A percentile compares a stretch with the other conserved stretches of the same genome.
These are phyloP conservation scores for Nematocida sp. DNA, from an alignment of 371 early-diverging fungal species.

Conservation along the genomic window DNA sequence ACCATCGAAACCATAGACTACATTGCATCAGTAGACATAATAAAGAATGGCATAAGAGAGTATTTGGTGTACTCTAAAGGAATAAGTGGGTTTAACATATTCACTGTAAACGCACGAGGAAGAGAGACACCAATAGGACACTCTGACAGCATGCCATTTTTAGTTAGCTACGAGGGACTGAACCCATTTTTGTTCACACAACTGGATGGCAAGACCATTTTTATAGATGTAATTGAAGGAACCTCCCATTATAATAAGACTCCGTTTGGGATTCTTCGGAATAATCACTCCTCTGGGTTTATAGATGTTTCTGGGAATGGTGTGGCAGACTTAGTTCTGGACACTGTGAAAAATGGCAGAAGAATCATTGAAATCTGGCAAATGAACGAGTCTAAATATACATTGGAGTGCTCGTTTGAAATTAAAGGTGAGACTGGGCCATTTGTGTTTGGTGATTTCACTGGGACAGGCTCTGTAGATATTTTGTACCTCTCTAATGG, in stretches of 20 bases:
- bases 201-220: constrained; percentile 10
- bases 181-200: constrained; percentile 31
- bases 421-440: constrained; percentile 57
- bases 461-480: constrained; percentile 51
- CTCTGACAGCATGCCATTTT: constrained; percentile 48
- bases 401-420: constrained; percentile 6
- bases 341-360: constrained; percentile 34
- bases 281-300: constrained; percentile 62
- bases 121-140: background rate
- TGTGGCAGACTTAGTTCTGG: constrained; percentile 59
- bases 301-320: constrained; percentile 63
- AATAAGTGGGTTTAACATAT: background rate
- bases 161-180: background rate
- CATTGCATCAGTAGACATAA: constrained; percentile 37
- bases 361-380: constrained; percentile 54
- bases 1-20: constrained; percentile 10
- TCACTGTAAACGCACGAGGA: background rate
- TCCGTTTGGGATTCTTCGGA: constrained; percentile 48
- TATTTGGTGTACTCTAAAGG: constrained; percentile 24
- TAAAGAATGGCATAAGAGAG: constrained; percentile 18
- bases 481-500: constrained; percentile 55
- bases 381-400: background rate
- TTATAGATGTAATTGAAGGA: background rate
- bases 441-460: constrained; percentile 63
- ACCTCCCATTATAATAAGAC: background rate